These are phyloP conservation scores for Oryza meridionalis DNA, from an alignment of 176 grass and related monocot genomes.

Conservation along the genomic window DNA sequence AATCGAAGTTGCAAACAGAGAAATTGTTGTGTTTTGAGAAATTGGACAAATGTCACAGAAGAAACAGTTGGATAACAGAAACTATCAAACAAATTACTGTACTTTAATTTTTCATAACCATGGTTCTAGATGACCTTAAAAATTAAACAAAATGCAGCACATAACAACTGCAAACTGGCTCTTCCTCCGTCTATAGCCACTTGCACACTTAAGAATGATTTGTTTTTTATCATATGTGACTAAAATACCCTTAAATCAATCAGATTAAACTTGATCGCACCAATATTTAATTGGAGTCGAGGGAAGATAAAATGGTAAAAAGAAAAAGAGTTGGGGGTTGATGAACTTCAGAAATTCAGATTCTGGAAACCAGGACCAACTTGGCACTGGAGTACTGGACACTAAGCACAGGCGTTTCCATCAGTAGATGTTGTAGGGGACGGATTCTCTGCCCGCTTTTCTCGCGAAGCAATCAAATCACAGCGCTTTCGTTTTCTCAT, in stretches of 20 bases:
- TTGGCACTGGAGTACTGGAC: neutral
- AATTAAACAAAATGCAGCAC: neutral
- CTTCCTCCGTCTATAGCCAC: neutral
- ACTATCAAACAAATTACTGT: neutral
- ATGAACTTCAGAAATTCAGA: neutral
- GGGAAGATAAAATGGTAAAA: too few relatives aligned
- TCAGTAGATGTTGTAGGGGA: slow-evolving; percentile 15
- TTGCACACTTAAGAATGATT: neutral
- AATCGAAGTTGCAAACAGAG: neutral
- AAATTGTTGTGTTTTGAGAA: neutral
- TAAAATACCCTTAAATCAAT: neutral
- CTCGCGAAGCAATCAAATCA: slow-evolving; percentile 49
- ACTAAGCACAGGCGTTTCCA: neutral
- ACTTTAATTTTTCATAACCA: neutral
- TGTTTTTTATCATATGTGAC: neutral
- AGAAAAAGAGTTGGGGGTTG: too few relatives aligned
- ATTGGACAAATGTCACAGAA: neutral
- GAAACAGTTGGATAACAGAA: neutral
- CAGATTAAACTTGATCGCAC: neutral
- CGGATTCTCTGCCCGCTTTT: slow-evolving; percentile 27
- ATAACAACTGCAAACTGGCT: neutral
- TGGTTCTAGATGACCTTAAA: neutral
- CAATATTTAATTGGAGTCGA: neutral
- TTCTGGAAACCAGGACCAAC: neutral
- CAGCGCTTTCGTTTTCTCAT: slow-evolving; percentile 1